Base-by-base conservation (phyloP, 2,329 filamentous ascomycete genomes). In the Neopestalotiopsis rosae region DNA sequence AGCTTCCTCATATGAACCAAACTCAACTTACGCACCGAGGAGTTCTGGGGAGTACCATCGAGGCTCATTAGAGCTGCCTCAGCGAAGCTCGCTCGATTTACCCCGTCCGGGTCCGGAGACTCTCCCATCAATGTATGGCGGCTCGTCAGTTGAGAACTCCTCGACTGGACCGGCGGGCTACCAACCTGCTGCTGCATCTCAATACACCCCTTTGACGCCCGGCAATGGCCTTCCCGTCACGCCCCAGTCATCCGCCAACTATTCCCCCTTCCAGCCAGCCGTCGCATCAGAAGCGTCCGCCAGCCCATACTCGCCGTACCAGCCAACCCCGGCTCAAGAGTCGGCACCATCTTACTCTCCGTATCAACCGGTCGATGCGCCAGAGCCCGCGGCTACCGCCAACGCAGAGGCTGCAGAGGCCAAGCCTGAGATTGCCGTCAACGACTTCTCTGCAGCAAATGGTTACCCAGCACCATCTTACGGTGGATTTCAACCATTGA, bases 401-500 rank as follows among this genome's bases (percentile, higher is more conserved):
- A 45, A 61, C 61, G 57, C 69, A n/a, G 69, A 69, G 17, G 66
- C 57, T 28, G 38, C 65, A 1, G 72, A 71, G 24, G 20, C 30
- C 32, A 71, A 73, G 32, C 69, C 70, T 2, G 70, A 74, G 42
- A 52, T 63, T 45, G 17, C 66, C 6, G 58, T 59, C 34, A 73
- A 73, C 45, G 71, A 70, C 4, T 52, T 65, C 10, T 68, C 66
- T 70, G 76, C 59, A 17, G 74, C 56, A 61, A 74, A 63, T 67
- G 75, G 67, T 4, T 87, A 86, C 69, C 84, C 87, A 65, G 80
- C 85, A 14, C 77, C 81, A 0, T 81, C 83, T 3, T 87, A 87
- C 67, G 86, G 85, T 5, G 59, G 59, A 17, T 89, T 87, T 69
- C 84, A 87, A 70, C 82, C 88, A 14, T 83, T 84, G 1, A 78